These are phyloP conservation scores for Kregervanrija delftensis DNA, from an alignment of 805 yeast species.

Conservation along the genomic window DNA sequence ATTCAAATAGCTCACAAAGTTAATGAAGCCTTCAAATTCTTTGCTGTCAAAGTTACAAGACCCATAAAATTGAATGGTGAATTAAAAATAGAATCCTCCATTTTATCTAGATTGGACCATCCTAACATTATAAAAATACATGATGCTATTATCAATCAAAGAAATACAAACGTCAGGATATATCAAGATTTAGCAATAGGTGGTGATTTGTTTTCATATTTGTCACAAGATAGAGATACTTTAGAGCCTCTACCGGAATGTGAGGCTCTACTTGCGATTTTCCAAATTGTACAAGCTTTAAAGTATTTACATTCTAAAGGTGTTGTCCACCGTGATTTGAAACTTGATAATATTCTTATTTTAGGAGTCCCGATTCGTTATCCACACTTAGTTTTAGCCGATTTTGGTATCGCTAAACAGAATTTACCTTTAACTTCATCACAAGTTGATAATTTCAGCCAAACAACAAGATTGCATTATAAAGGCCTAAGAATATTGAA, in stretches of 20 bases:
- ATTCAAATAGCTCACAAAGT: constrained; percentile 28
- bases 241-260: constrained; percentile 41
- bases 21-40: constrained; percentile 22
- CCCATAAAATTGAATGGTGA: constrained; percentile 19
- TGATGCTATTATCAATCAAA: constrained; percentile 60
- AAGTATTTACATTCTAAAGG: constrained; percentile 45
- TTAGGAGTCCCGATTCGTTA: constrained; percentile 46
- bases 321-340: constrained; percentile 61
- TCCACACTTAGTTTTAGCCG: constrained; percentile 53
- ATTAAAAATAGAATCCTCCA: constrained; percentile 34
- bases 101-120: constrained; percentile 65
- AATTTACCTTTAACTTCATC: constrained; percentile 6
- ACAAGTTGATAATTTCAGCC: constrained; percentile 1
- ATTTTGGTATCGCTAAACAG: constrained; percentile 50
- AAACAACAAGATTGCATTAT: background rate
- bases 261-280: constrained; percentile 46
- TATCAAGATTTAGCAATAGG: constrained; percentile 94
- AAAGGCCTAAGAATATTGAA: background rate
- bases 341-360: constrained; percentile 60
- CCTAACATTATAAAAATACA: constrained; percentile 86
- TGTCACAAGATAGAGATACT: constrained; percentile 52
- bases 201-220: constrained; percentile 90
- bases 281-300: constrained; percentile 51
- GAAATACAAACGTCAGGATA: constrained; percentile 79
- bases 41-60: constrained; percentile 41